Evolutionary conservation across 768 basidiomycete species (phyloP).

Genomic region (Ephemerocybe angulata): DNA sequence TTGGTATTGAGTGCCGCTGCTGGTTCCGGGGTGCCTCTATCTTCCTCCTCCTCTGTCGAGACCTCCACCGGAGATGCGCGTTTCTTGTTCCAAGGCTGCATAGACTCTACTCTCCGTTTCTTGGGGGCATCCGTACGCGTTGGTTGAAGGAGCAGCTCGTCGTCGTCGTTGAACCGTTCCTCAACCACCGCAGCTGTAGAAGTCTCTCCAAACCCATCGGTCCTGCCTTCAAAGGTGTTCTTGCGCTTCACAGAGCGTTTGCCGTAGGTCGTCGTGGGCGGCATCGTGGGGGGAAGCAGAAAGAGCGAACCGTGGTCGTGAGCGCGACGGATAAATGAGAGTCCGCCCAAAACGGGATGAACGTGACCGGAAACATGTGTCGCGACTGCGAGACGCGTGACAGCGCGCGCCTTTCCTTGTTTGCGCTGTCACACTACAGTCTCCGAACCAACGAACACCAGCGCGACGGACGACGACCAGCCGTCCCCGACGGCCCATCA

Average conservation of each 20-base stretch:
- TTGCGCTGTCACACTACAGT: constrained; percentile 13
- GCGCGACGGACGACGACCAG: background rate
- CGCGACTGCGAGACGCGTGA: constrained; percentile 31
- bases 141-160: background rate
- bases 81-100: background rate
- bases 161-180: background rate
- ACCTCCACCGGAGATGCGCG: background rate
- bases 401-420: constrained; percentile 28
- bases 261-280: constrained; percentile 35
- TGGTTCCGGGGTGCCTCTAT: constrained; percentile 8
- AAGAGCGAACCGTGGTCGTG: background rate
- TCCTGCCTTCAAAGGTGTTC: constrained; percentile 2
- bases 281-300: constrained; percentile 6
- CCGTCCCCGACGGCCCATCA: background rate
- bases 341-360: constrained; percentile 10
- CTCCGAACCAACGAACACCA: constrained; percentile 6
- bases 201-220: background rate
- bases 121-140: background rate
- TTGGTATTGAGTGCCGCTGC: background rate
- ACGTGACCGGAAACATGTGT: background rate
- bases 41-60: constrained; percentile 1
- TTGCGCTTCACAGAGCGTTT: constrained; percentile 26
- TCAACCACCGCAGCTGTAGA: background rate
- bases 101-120: background rate
- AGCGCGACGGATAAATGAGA: background rate